Conservation (phyloP, 164 flowering plant species). For the Aristolochia californica region DNA sequence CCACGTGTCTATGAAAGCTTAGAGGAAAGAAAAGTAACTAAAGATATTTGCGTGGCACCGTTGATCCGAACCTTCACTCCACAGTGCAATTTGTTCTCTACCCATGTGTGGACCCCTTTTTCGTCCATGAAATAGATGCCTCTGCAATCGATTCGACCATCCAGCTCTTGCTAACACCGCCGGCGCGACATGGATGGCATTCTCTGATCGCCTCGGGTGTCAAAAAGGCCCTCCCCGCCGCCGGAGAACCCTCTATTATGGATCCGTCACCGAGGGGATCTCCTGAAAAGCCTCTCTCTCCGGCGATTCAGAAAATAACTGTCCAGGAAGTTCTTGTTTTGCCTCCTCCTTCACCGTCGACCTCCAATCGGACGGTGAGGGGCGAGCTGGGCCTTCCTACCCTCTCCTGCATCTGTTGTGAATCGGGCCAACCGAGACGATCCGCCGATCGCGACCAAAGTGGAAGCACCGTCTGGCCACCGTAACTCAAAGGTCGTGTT, state of each 20-base stretch:
- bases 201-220: background rate
- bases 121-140: background rate
- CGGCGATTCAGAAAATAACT: background rate
- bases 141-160: background rate
- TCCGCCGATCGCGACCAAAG: slow-evolving; percentile 6
- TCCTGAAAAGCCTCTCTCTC: background rate
- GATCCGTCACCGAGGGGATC: background rate
- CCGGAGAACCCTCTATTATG: background rate
- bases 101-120: background rate
- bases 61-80: background rate
- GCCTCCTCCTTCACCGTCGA: background rate
- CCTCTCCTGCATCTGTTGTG: slow-evolving; percentile 7
- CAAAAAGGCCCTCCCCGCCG: background rate
- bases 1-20: no score
- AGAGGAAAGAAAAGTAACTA: no score
- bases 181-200: background rate
- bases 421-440: slow-evolving; percentile 16
- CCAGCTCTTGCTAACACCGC: background rate
- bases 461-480: slow-evolving; percentile 12
- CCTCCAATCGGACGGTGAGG: background rate
- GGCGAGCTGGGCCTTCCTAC: background rate
- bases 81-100: background rate
- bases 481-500: slow-evolving; percentile 22
- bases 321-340: background rate
- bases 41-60: no score